These are phyloP conservation scores for Meripilus lineatus DNA, from an alignment of 1,284 basidiomycete genomes.

Conservation along the genomic window DNA sequence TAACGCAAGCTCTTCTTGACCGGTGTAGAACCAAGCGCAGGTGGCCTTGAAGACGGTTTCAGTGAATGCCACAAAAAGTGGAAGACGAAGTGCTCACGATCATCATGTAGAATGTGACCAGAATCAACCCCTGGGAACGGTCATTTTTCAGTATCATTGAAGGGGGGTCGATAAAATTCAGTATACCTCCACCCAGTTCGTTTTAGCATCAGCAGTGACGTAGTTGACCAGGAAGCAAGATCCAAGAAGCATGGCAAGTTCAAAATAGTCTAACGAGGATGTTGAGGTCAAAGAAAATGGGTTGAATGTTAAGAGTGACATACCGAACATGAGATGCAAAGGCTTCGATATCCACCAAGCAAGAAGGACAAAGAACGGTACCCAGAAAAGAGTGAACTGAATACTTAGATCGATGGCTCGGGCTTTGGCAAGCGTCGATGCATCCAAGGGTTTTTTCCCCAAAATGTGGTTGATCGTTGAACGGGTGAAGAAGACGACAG, in stretches of 20 bases:
- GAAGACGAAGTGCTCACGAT: slow-evolving; percentile 42
- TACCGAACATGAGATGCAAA: slow-evolving; percentile 37
- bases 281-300: too few relatives aligned
- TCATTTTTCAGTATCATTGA: neutral
- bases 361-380: slow-evolving; percentile 34
- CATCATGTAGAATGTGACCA: slow-evolving; percentile 58
- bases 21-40: slow-evolving; percentile 54
- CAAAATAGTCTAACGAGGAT: slow-evolving; percentile 48
- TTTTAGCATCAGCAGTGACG: slow-evolving; percentile 64
- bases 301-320: slow-evolving; percentile 13
- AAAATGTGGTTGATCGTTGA: slow-evolving; percentile 16
- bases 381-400: slow-evolving; percentile 38
- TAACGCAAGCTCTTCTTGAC: slow-evolving; percentile 35
- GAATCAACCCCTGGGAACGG: slow-evolving; percentile 41
- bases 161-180: neutral
- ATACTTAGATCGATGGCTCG: slow-evolving; percentile 39
- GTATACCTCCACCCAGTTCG: slow-evolving; percentile 51
- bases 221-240: slow-evolving; percentile 70
- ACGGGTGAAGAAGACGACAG: slow-evolving; percentile 45
- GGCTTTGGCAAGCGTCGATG: slow-evolving; percentile 30
- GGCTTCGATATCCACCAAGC: slow-evolving; percentile 32
- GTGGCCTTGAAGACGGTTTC: too few relatives aligned
- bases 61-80: too few relatives aligned
- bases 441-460: slow-evolving; percentile 17
- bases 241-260: slow-evolving; percentile 54